Conservation (phyloP, 306 rosid genomes). For the Urtica urens region DNA sequence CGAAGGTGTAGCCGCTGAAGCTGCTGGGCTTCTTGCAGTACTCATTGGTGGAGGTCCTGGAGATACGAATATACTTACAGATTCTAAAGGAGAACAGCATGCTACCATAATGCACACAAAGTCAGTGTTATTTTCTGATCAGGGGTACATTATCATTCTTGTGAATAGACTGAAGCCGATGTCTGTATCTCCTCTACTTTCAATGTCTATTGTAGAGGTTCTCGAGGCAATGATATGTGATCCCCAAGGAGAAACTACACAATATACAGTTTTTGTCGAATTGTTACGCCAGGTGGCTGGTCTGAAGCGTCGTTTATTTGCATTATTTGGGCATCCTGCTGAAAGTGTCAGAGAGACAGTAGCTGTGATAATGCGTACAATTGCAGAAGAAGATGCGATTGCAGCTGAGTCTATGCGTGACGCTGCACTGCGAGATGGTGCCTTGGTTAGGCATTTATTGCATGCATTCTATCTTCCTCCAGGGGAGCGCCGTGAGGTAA, state of each 20-base stretch:
- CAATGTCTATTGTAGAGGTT: constrained; percentile 97
- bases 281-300: constrained; percentile 97
- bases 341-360: constrained; percentile 93
- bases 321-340: constrained; percentile 98
- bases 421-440: constrained; percentile 98
- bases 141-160: constrained; percentile 61
- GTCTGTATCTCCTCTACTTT: constrained; percentile 83
- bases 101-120: constrained; percentile 94
- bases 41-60: constrained; percentile 98
- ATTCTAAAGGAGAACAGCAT: constrained; percentile 94
- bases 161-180: constrained; percentile 86
- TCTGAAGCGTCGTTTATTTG: constrained; percentile 93
- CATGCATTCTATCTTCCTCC: constrained; percentile 85
- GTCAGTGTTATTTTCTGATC: constrained; percentile 88
- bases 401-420: constrained; percentile 99
- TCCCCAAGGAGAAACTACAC: constrained; percentile 96
- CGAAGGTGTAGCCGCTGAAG: constrained; percentile 96
- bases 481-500: constrained; percentile 91
- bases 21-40: constrained; percentile 84
- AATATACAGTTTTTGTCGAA: constrained; percentile 86
- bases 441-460: constrained; percentile 81
- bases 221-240: constrained; percentile 98
- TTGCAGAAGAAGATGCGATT: constrained; percentile 99
- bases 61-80: constrained; percentile 51
- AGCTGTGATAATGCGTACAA: constrained; percentile 94